Evolutionary conservation across 306 rosid genomes (phyloP), one percentile per base, ranked within the genome.

Genomic region (Citrullus amarus): DNA sequence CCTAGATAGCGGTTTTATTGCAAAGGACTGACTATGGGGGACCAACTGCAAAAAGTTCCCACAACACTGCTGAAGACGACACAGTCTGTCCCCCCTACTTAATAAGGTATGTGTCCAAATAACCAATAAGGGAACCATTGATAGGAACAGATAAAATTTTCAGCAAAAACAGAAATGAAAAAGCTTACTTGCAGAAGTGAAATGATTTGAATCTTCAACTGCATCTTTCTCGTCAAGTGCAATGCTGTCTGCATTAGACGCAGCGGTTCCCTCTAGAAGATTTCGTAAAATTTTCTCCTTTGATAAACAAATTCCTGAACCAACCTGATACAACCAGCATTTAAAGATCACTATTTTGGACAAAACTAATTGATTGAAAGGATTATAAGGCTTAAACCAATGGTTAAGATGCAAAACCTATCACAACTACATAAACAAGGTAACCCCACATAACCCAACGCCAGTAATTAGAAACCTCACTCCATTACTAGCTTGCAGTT

Each of bases 201-300:
- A 34, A 74, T 44, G 78, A 70, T 81, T 83, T 54, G 84, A 79
- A 60, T 75, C 81, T 69, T 85, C 85, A 81, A 50, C 66, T 44
- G 85, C 75, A 5, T 87, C 91, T 38, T 85, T 86, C 71, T 86
- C 91, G 53, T 86, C 93, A 44, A 81, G 90, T 36, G 39, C 90
- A 46, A 80, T 56, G 69, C 79, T 78, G 76, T 78, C 92, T 8
- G 48, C 69, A 22, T 81, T 59, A 79, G 97, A 82, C 75, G 91
- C 96, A 43, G 85, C 85, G 69, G 97, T 92, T 36, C 93, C 99
- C 84, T 91, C 96, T 44, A 95, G 85, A 61, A 92, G 83, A 88
- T 59, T 79, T 61, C 9, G 86, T 53, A 88, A 85, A 74, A 92
- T 82, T 76, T 85, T 86, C 73, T 79, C 81, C 88, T 88, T 92